A percentile compares a stretch with the other conserved stretches of the same genome.
These are phyloP conservation scores for Rhododendron griersonianum DNA, from an alignment of 148 eudicot genomes.

Conservation along the genomic window DNA sequence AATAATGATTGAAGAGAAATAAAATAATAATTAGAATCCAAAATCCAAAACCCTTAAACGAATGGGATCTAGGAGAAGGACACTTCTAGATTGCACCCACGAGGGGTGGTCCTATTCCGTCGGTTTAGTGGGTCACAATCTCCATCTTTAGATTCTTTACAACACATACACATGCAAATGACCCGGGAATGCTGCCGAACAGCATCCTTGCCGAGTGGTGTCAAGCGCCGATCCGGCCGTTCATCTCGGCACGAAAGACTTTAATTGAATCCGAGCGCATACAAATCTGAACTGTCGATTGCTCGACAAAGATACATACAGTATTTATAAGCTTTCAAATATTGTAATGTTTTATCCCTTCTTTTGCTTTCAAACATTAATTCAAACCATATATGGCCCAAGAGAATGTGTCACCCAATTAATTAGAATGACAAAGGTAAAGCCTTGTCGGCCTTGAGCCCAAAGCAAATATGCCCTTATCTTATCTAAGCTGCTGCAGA, in stretches of 20 bases:
- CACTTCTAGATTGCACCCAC: neutral
- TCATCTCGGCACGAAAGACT: no score
- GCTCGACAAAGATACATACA: no score
- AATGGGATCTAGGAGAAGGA: neutral
- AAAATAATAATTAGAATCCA: no score
- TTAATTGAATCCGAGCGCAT: no score
- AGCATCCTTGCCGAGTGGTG: no score
- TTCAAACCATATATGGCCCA: constrained; percentile 25
- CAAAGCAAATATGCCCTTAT: constrained; percentile 11
- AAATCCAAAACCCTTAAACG: no score
- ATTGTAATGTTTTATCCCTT: neutral
- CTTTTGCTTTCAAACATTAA: constrained; percentile 10
- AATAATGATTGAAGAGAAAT: no score
- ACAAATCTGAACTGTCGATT: no score
- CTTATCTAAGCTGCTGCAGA: neutral
- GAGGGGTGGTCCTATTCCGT: neutral
- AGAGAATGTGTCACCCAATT: constrained; percentile 13
- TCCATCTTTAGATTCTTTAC: neutral
- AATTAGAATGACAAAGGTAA: neutral
- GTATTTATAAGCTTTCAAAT: neutral
- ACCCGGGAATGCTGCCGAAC: no score
- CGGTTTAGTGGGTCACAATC: neutral
- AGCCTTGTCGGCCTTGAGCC: constrained; percentile 18
- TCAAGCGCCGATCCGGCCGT: no score
- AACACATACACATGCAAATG: neutral